A percentile compares a stretch with the other conserved stretches of the same genome.
phyloP scores from a whole-genome alignment of 2,329 filamentous ascomycete genomes.

The Xylariaceae sp. region DNA sequence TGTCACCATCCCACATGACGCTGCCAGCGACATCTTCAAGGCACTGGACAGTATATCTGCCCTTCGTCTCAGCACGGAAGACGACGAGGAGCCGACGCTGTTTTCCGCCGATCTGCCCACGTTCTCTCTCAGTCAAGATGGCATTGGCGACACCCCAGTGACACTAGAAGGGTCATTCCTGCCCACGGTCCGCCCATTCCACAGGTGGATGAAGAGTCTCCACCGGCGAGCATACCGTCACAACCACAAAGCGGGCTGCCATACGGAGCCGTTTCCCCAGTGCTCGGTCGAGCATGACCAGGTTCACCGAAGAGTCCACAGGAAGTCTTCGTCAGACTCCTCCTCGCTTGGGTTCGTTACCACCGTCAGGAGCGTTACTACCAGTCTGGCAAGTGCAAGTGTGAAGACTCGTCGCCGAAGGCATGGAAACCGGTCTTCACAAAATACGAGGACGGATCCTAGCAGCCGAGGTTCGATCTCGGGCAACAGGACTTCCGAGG shows the following conservation, averaged over 20 bases:
- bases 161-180: slow-evolving; percentile 11
- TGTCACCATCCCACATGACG: slow-evolving; percentile 30
- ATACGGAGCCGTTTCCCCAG: slow-evolving; percentile 32
- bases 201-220: slow-evolving; percentile 67
- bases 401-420: slow-evolving; percentile 56
- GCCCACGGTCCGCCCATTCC: slow-evolving; percentile 47
- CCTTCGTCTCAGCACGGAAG: slow-evolving; percentile 33
- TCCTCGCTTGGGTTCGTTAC: slow-evolving; percentile 76
- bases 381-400: slow-evolving; percentile 70
- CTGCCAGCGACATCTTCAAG: slow-evolving; percentile 32
- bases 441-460: slow-evolving; percentile 54
- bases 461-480: slow-evolving; percentile 58
- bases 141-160: slow-evolving; percentile 12
- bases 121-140: slow-evolving; percentile 24
- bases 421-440: slow-evolving; percentile 45
- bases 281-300: slow-evolving; percentile 23
- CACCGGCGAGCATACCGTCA: slow-evolving; percentile 51
- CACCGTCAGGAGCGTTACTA: slow-evolving; percentile 74
- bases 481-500: slow-evolving; percentile 57
- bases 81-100: slow-evolving; percentile 25
- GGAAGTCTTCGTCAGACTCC: slow-evolving; percentile 63
- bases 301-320: slow-evolving; percentile 35
- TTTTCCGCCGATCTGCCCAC: slow-evolving; percentile 21
- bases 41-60: slow-evolving; percentile 38
- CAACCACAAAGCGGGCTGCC: slow-evolving; percentile 20